Percentiles rank a stretch among this genome's conserved stretches.
These are phyloP conservation scores for Candida loeiensis DNA, from an alignment of 805 yeast genomes.

Conservation along the genomic window DNA sequence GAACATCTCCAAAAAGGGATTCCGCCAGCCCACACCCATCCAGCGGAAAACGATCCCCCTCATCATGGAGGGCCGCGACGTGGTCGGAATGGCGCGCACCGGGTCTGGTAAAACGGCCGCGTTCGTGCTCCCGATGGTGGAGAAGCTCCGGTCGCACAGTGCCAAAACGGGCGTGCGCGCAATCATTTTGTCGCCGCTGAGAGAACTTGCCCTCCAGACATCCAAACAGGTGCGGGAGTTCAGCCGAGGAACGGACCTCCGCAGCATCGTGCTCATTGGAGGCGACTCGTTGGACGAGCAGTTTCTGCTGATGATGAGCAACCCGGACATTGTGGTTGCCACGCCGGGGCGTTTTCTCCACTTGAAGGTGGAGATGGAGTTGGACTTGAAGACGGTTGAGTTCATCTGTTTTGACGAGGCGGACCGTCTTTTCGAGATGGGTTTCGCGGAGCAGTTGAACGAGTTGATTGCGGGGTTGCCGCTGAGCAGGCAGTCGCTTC, in stretches of 20 bases:
- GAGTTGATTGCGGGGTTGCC: constrained; percentile 86
- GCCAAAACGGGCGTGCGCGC: constrained; percentile 90
- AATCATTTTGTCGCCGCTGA: constrained; percentile 84
- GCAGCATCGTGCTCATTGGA: constrained; percentile 82
- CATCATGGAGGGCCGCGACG: constrained; percentile 82
- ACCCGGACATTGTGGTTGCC: constrained; percentile 93
- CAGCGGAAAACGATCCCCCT: constrained; percentile 94
- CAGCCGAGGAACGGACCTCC: constrained; percentile 74
- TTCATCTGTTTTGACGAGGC: constrained; percentile 97
- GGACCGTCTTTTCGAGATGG: constrained; percentile 94
- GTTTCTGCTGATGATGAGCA: constrained; percentile 84
- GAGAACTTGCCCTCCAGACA: constrained; percentile 96
- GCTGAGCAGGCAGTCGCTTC: constrained; percentile 74
- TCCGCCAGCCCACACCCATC: constrained; percentile 94
- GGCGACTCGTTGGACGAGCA: constrained; percentile 99
- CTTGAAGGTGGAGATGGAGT: constrained; percentile 90
- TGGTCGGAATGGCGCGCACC: constrained; percentile 99
- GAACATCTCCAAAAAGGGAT: constrained; percentile 81
- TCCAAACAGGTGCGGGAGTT: constrained; percentile 85
- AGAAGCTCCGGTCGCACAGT: constrained; percentile 75
- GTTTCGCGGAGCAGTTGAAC: constrained; percentile 88
- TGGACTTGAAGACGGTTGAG: constrained; percentile 79
- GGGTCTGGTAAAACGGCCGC: constrained; percentile 99
- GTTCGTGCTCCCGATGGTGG: constrained; percentile 85
- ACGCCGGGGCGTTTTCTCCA: constrained; percentile 98